Evolutionary conservation across 192 early-diverging fungal species (phyloP).

Genomic region (Coemansia sp.): DNA sequence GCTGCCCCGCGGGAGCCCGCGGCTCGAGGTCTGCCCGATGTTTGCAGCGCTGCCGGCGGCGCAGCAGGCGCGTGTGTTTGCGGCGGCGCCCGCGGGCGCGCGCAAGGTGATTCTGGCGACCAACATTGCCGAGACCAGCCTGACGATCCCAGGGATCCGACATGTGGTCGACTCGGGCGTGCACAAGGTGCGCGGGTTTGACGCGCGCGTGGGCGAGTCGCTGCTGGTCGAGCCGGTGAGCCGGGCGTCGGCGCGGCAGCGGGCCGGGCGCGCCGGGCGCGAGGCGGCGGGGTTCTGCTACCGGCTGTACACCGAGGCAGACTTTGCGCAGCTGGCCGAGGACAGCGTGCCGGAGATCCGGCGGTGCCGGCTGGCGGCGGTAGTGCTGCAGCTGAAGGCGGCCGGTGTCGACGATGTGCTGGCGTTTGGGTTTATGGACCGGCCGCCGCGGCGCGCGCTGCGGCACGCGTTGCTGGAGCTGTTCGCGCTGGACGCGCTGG

Average conservation of each 20-base stretch:
- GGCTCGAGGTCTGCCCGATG: constrained; percentile 78
- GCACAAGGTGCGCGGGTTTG: constrained; percentile 86
- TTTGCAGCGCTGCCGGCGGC: constrained; percentile 88
- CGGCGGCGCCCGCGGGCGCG: constrained; percentile 73
- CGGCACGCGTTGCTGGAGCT: constrained; percentile 83
- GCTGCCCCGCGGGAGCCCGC: constrained; percentile 37
- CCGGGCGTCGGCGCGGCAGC: constrained; percentile 86
- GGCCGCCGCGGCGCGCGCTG: constrained; percentile 70
- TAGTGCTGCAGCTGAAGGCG: constrained; percentile 85
- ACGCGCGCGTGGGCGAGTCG: constrained; percentile 87
- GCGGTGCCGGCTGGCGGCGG: constrained; percentile 83
- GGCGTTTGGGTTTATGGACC: constrained; percentile 93
- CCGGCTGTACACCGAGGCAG: constrained; percentile 85
- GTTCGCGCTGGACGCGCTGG: constrained; percentile 81
- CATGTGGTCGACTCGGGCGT: constrained; percentile 95
- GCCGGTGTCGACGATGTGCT: constrained; percentile 86
- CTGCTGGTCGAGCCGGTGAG: constrained; percentile 83
- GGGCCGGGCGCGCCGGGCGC: constrained; percentile 93
- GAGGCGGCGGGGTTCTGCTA: constrained; percentile 90
- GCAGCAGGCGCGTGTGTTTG: constrained; percentile 88
- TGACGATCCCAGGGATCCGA: constrained; percentile 91
- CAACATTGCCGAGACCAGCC: constrained; percentile 97
- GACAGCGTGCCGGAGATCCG: constrained; percentile 91
- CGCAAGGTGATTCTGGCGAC: constrained; percentile 94
- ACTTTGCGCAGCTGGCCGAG: constrained; percentile 69